Evolutionary conservation across 1,284 basidiomycete species (phyloP).

Genomic region (Malassezia furfur): DNA sequence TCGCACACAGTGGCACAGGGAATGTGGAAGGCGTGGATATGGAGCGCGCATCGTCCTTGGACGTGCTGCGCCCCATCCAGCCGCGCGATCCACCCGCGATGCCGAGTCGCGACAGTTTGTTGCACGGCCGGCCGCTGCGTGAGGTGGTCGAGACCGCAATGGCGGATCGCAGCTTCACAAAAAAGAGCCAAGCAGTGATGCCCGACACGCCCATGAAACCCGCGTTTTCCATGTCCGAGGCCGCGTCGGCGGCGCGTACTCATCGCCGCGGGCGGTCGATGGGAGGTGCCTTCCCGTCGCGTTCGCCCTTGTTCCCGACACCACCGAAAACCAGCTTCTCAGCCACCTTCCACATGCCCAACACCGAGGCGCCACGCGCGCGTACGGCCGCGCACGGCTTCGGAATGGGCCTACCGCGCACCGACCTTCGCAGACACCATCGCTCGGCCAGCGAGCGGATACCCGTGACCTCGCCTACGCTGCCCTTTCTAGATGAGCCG

Average conservation of each 20-base stretch:
- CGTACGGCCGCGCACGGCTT: not conserved
- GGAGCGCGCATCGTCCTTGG: not conserved
- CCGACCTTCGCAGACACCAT: slow-evolving; percentile 3
- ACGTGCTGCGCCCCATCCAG: not conserved
- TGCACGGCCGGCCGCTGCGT: slow-evolving; percentile 31
- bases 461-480: not conserved
- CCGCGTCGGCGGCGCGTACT: slow-evolving; percentile 1
- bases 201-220: slow-evolving; percentile 50
- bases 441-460: slow-evolving; percentile 15
- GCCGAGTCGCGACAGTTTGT: slow-evolving; percentile 16
- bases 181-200: slow-evolving; percentile 30
- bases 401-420: not conserved
- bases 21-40: not conserved
- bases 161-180: slow-evolving; percentile 24
- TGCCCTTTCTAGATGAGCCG: not conserved
- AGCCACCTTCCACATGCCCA: not conserved
- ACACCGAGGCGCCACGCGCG: not conserved
- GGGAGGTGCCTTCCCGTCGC: slow-evolving; percentile 10
- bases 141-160: slow-evolving; percentile 42
- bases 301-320: slow-evolving; percentile 11
- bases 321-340: not conserved
- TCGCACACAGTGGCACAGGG: not conserved
- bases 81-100: not conserved
- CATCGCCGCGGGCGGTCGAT: slow-evolving; percentile 18
- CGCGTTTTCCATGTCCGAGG: slow-evolving; percentile 1